Conservation (phyloP, 1,139 yeast genomes). For the Suhomyces panamericanus region DNA sequence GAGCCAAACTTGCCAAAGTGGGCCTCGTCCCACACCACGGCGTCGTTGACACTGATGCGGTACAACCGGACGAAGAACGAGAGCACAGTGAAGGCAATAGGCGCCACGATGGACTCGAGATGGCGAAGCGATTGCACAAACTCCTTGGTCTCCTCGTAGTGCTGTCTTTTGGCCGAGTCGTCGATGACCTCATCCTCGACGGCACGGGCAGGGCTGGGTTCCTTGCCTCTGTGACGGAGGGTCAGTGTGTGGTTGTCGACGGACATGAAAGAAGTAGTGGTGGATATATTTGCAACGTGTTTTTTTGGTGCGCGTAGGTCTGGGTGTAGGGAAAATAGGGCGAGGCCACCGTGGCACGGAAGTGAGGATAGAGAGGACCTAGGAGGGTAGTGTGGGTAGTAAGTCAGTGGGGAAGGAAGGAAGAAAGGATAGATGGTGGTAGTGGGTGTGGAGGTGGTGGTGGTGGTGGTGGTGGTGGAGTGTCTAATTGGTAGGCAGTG, state of each 20-base stretch:
- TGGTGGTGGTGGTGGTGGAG: no score
- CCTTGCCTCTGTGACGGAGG: slow-evolving; percentile 23
- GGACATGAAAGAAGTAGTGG: slow-evolving; percentile 22
- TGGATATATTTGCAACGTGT: slow-evolving; percentile 5
- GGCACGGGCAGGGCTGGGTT: slow-evolving; percentile 10
- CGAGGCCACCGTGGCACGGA: not conserved
- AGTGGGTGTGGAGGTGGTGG: no score
- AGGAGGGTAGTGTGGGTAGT: not conserved
- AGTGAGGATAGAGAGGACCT: not conserved
- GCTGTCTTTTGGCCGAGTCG: slow-evolving; percentile 25
- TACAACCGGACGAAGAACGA: slow-evolving; percentile 55
- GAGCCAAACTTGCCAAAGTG: slow-evolving; percentile 95
- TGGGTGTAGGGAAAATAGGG: not conserved
- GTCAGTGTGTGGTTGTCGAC: slow-evolving; percentile 25
- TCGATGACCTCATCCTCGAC: slow-evolving; percentile 15
- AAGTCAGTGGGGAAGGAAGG: no score
- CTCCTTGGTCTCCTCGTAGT: slow-evolving; percentile 33
- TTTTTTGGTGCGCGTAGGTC: slow-evolving; percentile 6
- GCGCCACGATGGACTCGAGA: slow-evolving; percentile 43
- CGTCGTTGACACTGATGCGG: slow-evolving; percentile 49
- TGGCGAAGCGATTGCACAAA: slow-evolving; percentile 31
- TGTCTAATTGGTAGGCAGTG: no score
- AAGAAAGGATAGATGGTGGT: no score
- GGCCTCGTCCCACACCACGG: slow-evolving; percentile 67
- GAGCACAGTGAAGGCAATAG: slow-evolving; percentile 48